Conservation (phyloP, 768 basidiomycete species). For the Mrakia gelida region DNA sequence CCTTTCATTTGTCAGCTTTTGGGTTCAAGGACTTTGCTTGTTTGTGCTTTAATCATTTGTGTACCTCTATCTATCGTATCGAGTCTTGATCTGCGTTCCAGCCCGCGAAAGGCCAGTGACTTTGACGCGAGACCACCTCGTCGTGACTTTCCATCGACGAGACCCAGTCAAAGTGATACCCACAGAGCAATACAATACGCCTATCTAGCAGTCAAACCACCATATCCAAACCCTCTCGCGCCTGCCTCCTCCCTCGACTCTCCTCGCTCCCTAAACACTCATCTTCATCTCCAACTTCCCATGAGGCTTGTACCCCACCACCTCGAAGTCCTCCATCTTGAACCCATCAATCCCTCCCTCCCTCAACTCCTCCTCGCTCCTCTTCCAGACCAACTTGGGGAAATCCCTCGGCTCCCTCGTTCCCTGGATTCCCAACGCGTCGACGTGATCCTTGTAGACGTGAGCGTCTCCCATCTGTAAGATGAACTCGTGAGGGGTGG, state of each 20-base stretch:
- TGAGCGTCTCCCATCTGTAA: conserved; percentile 98
- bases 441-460: conserved; percentile 87
- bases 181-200: too few species aligned
- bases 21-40: background rate
- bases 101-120: too few species aligned
- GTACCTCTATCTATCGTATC: background rate
- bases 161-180: too few species aligned
- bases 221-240: too few species aligned
- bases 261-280: background rate
- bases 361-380: conserved; percentile 52
- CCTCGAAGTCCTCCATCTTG: conserved; percentile 68
- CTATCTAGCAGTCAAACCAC: too few species aligned
- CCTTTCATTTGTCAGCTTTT: background rate
- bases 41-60: background rate
- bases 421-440: conserved; percentile 77
- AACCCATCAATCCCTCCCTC: conserved; percentile 70
- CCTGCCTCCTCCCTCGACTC: too few species aligned
- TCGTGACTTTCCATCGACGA: too few species aligned
- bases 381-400: conserved; percentile 70
- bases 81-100: background rate
- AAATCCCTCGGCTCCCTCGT: conserved; percentile 72
- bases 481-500: conserved; percentile 80
- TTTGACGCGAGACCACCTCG: background rate
- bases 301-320: conserved; percentile 82
- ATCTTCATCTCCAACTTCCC: conserved; percentile 38